These are phyloP conservation scores for Botrytis squamosa DNA, from an alignment of 2,329 filamentous ascomycete genomes.

Conservation along the genomic window DNA sequence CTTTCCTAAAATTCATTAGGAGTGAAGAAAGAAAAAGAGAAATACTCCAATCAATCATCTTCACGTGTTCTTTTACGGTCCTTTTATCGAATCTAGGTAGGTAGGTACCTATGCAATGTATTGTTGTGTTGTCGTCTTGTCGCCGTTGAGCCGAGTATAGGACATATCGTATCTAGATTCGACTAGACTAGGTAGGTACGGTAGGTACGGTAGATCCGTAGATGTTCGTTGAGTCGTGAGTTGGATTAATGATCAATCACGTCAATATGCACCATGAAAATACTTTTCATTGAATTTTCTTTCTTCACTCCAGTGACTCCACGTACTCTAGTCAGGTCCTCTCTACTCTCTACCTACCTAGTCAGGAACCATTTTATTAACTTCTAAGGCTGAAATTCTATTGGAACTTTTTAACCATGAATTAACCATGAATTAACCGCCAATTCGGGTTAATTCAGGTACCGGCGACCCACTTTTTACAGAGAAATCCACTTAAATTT, in stretches of 20 bases:
- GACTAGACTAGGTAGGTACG: background rate
- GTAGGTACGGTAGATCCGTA: background rate
- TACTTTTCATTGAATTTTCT: background rate
- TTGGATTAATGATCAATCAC: background rate
- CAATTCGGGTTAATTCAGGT: background rate
- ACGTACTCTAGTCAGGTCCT: background rate
- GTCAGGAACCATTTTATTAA: background rate
- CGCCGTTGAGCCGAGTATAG: background rate
- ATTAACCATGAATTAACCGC: constrained; percentile 8
- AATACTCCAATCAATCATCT: background rate
- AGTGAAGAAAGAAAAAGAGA: background rate
- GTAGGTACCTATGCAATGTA: background rate
- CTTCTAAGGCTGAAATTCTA: background rate
- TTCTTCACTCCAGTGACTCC: background rate
- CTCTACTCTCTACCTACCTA: background rate
- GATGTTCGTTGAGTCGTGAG: background rate
- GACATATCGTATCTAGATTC: background rate
- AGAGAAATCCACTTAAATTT: background rate
- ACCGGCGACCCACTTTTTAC: background rate
- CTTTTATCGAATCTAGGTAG: background rate
- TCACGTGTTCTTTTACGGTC: background rate
- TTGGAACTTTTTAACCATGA: background rate
- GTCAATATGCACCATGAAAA: background rate
- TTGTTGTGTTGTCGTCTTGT: background rate
- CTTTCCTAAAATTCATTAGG: background rate